Evolutionary conservation across 192 early-diverging fungal genomes (phyloP), one percentile per base, ranked within the genome.

Genomic region (Backusella psychrophila): DNA sequence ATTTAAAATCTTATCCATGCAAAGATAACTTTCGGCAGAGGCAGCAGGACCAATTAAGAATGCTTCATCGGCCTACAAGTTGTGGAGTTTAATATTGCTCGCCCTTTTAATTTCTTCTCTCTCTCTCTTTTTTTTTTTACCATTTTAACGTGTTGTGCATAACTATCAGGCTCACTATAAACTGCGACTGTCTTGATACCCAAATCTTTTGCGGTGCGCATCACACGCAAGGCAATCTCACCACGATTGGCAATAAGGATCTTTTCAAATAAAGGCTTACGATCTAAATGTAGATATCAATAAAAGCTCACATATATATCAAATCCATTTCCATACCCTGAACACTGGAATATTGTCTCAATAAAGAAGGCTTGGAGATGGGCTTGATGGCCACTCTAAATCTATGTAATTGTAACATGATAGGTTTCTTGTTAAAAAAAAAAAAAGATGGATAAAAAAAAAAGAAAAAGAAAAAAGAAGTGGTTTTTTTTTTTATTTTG

Each of bases 141-240:
- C 92, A 96, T 87, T 79, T 92, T 88, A 26, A 94, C 94, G 76
- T 96, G 95, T 84, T 94, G 88, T 3, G 94, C 83, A 73, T 95
- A 77, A n/a, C 81, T 82, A 79, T 97, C 97, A n/a, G 95, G 95
- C 72, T 97, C 95, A 77, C 89, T 91, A 81, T 94, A 97, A 6
- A 99, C 93, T 2, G 96, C 96, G 0, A 99, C 97, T 15, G 96
- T 94, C 81, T 96, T 95, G 87, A 99, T 93, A 26, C 96, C 97
- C n/a, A 99, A 84, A 71, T 90, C 85, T 65, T 93, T 90, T 36
- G 94, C 94, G 0, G 96, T 96, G 7, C 88, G 85, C 80, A 93
- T 93, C 35, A 94, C 91, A 66, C 94, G 91, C 78, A 88, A 89
- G 34, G 94, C 93, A 75, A 95, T 94, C 74, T 95, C 94, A 73